Percentiles rank a stretch among this genome's conserved stretches.
Evolutionary conservation across 768 basidiomycete genomes (phyloP).

Genomic region (Rhizopogon vulgaris): DNA sequence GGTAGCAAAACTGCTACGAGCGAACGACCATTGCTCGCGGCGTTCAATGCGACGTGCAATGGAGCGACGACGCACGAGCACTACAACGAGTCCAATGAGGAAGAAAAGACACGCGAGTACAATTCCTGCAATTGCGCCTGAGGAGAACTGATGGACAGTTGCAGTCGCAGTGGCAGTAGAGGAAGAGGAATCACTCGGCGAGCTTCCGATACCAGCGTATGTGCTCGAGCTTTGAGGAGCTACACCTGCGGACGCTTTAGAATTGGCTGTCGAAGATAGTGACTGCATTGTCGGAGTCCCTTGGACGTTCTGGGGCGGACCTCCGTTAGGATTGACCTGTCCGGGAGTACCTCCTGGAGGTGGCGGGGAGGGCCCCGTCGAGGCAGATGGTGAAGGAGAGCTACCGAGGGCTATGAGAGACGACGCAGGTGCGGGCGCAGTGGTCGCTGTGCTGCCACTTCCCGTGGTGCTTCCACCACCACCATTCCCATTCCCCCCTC

Average conservation of each 20-base stretch:
- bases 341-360: background rate
- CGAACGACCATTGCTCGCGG: slow-evolving; percentile 41
- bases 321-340: background rate
- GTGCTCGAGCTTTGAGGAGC: slow-evolving; percentile 6
- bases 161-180: slow-evolving; percentile 11
- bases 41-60: slow-evolving; percentile 36
- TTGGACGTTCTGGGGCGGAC: background rate
- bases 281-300: background rate
- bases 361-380: background rate
- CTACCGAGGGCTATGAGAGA: background rate
- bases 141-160: slow-evolving; percentile 28
- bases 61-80: slow-evolving; percentile 42
- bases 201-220: slow-evolving; percentile 8
- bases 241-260: background rate
- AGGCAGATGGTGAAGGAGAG: background rate
- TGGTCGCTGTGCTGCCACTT: background rate
- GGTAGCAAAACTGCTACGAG: slow-evolving; percentile 62
- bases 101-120: slow-evolving; percentile 24
- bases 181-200: slow-evolving; percentile 8
- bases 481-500: background rate
- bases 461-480: background rate
- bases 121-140: slow-evolving; percentile 45
- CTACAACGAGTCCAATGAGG: slow-evolving; percentile 30
- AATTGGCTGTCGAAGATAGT: background rate
- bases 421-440: background rate